Conservation (phyloP, 257 asterid genomes). For the Cynanchum wilfordii region DNA sequence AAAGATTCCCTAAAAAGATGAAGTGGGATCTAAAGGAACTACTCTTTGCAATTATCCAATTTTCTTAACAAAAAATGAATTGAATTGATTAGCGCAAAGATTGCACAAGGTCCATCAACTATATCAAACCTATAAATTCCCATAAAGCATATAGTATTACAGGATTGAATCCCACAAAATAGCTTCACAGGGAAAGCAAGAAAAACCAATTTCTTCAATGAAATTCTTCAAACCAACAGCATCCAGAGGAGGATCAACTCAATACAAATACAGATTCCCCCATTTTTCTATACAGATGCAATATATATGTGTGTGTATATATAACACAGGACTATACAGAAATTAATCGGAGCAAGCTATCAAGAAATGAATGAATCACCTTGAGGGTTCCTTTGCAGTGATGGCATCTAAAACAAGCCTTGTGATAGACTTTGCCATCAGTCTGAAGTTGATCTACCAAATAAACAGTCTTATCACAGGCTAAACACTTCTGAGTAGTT, state of each 20-base stretch:
- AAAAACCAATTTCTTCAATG: neutral
- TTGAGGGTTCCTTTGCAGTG: slow-evolving; percentile 38
- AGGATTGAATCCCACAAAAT: neutral
- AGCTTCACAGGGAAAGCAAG: neutral
- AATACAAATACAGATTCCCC: neutral
- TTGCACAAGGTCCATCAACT: neutral
- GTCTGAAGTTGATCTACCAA: slow-evolving; percentile 36
- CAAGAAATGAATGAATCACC: slow-evolving; percentile 12
- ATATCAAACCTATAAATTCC: neutral
- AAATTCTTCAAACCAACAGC: slow-evolving; percentile 7
- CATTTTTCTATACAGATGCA: neutral
- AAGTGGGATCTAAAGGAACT: slow-evolving; percentile 4
- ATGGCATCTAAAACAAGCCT: slow-evolving; percentile 33
- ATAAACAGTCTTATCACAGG: slow-evolving; percentile 34
- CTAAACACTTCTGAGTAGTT: slow-evolving; percentile 33
- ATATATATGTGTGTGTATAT: too few species aligned
- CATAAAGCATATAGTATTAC: neutral
- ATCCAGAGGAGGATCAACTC: neutral
- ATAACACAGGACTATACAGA: neutral
- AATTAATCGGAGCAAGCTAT: neutral
- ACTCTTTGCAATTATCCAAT: neutral
- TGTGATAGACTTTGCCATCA: slow-evolving; percentile 30
- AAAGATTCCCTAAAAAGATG: neutral
- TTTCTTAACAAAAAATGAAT: neutral
- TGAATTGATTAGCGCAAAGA: neutral